Percentiles rank a stretch among this genome's conserved stretches.
phyloP scores from a whole-genome alignment of 2,329 filamentous ascomycete species.

The Ceratocystis variospora region DNA sequence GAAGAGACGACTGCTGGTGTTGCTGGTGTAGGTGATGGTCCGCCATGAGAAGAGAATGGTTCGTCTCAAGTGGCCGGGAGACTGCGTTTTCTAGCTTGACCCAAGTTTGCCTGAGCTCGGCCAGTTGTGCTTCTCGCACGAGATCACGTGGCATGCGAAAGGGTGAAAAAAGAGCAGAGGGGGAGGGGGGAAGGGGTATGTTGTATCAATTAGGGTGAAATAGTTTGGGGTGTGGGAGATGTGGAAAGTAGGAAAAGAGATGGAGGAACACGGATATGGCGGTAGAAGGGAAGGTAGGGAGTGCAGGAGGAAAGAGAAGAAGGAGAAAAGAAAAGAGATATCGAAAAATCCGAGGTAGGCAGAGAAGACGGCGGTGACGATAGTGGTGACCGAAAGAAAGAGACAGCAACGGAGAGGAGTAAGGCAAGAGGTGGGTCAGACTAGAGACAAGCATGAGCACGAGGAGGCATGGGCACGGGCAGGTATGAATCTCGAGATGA shows the following conservation, averaged over 20 bases:
- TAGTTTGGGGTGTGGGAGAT: neutral
- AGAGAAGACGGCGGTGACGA: too few species aligned
- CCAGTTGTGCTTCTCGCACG: slow-evolving; percentile 5
- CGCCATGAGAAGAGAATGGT: slow-evolving; percentile 5
- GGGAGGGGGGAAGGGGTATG: too few species aligned
- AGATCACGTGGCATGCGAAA: slow-evolving; percentile 11
- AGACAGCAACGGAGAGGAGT: too few species aligned
- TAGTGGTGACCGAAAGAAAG: too few species aligned
- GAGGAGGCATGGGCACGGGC: too few species aligned
- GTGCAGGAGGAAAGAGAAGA: neutral
- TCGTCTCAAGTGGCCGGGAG: slow-evolving; percentile 4
- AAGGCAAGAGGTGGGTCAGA: too few species aligned
- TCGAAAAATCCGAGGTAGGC: too few species aligned
- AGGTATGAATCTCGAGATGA: too few species aligned
- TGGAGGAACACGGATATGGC: neutral
- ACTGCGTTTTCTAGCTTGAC: slow-evolving; percentile 6
- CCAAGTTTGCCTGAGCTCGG: slow-evolving; percentile 15
- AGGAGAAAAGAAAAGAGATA: neutral
- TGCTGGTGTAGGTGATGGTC: neutral
- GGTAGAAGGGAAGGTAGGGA: neutral
- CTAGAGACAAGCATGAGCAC: neutral
- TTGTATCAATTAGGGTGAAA: neutral
- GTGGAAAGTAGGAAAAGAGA: neutral
- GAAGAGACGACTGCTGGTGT: neutral
- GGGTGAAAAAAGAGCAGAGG: neutral